Percentiles rank a stretch among this genome's conserved stretches.
These are phyloP conservation scores for Exutisphaerella laricina DNA, from an alignment of 2,329 filamentous ascomycete genomes.

Conservation along the genomic window DNA sequence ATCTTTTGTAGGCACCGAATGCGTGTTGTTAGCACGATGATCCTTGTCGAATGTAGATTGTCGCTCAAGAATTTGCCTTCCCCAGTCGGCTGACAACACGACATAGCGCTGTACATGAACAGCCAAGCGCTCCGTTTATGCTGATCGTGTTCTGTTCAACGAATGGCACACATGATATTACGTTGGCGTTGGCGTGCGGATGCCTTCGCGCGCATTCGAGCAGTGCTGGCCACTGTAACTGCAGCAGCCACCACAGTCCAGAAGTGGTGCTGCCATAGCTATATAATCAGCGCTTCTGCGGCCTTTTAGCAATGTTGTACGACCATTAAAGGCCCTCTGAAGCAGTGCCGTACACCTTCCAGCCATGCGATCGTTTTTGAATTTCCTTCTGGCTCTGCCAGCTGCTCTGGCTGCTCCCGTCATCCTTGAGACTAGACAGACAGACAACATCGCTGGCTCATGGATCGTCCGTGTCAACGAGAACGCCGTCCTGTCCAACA, in stretches of 20 bases:
- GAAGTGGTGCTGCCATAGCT: not conserved
- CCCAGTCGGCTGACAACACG: too few species aligned
- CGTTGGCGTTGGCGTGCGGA: not conserved
- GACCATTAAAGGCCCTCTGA: not conserved
- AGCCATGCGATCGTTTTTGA: conserved; percentile 21
- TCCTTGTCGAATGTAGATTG: too few species aligned
- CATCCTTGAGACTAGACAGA: conserved; percentile 15
- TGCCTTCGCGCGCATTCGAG: not conserved
- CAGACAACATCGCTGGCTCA: conserved; percentile 18
- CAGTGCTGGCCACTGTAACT: not conserved
- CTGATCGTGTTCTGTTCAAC: not conserved
- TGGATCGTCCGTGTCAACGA: conserved; percentile 22
- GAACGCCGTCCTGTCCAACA: conserved; percentile 14
- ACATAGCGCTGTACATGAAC: not conserved
- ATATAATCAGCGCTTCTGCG: not conserved
- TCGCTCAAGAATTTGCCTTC: too few species aligned
- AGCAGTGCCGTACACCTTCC: too few species aligned
- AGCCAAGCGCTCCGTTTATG: not conserved
- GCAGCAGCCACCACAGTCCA: not conserved
- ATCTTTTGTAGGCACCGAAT: too few species aligned
- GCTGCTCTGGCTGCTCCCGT: conserved; percentile 21
- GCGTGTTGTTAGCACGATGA: too few species aligned
- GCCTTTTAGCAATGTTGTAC: not conserved
- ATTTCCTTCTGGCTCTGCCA: conserved; percentile 20
- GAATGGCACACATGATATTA: not conserved